Conservation (phyloP, 192 early-diverging fungal genomes). For the Podila clonocystis region DNA sequence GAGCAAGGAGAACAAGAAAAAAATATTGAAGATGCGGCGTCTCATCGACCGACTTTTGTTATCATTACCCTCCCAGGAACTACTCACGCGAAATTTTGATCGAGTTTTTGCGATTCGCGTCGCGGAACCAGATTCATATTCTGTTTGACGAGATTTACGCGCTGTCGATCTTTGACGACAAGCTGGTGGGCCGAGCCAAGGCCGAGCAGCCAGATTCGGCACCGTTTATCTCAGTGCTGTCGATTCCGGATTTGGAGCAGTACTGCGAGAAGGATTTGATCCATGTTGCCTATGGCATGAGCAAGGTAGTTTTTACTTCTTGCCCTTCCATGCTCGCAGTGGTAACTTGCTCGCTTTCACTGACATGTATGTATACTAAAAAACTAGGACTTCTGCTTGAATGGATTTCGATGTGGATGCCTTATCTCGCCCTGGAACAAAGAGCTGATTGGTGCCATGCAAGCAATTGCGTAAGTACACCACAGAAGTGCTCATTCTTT, state of each 20-base stretch:
- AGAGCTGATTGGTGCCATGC: constrained; percentile 48
- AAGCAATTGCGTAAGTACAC: constrained; percentile 53
- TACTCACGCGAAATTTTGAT: constrained; percentile 63
- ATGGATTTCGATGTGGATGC: constrained; percentile 77
- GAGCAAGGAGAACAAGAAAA: too few species aligned
- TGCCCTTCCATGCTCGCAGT: neutral
- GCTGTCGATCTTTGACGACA: constrained; percentile 65
- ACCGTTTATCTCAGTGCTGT: constrained; percentile 74
- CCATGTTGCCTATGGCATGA: constrained; percentile 81
- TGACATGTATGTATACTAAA: neutral
- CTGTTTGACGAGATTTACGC: constrained; percentile 89
- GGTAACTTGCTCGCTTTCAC: neutral
- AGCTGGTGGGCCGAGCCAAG: constrained; percentile 22
- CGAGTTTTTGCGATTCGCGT: constrained; percentile 70
- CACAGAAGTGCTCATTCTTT: neutral
- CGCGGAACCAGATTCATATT: constrained; percentile 68
- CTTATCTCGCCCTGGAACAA: constrained; percentile 71
- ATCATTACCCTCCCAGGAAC: constrained; percentile 35
- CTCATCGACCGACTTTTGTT: neutral
- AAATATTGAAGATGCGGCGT: too few species aligned
- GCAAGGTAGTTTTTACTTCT: constrained; percentile 63
- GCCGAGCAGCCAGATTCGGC: constrained; percentile 26
- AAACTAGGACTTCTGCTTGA: constrained; percentile 68
- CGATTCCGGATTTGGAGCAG: constrained; percentile 61
- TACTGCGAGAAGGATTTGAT: constrained; percentile 70